Conservation (phyloP, 352 stramenopile genomes). For the Pythium inflatum region DNA sequence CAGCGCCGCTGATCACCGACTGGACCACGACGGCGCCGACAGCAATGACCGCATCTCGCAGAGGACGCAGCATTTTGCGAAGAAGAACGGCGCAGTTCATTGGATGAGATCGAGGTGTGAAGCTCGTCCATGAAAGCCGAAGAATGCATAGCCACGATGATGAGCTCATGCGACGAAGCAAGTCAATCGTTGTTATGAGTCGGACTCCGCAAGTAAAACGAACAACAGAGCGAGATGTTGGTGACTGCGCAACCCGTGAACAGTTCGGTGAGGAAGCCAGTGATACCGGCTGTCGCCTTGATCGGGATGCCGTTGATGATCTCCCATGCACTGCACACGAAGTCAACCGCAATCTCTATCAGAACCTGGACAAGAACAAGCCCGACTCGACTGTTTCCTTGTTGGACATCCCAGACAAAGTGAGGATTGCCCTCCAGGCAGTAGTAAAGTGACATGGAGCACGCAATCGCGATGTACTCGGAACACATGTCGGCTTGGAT, state of each 20-base stretch:
- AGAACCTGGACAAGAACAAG: constrained; percentile 25
- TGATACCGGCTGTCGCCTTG: too few relatives aligned
- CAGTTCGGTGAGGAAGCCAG: neutral
- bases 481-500: constrained; percentile 41
- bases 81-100: neutral
- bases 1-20: constrained; percentile 11
- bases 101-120: too few relatives aligned
- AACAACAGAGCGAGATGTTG: too few relatives aligned
- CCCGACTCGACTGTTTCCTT: neutral
- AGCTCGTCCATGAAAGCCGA: constrained; percentile 18
- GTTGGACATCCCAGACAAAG: constrained; percentile 26
- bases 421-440: constrained; percentile 29
- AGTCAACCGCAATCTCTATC: constrained; percentile 34
- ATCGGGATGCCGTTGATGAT: too few relatives aligned
- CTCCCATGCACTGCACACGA: too few relatives aligned
- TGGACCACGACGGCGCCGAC: constrained; percentile 6
- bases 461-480: constrained; percentile 44
- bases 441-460: constrained; percentile 37
- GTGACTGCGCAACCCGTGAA: constrained; percentile 2
- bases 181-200: too few relatives aligned
- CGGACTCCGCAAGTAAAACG: too few relatives aligned
- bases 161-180: too few relatives aligned
- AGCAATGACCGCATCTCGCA: neutral
- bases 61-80: neutral
- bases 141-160: too few relatives aligned